phyloP scores from a whole-genome alignment of 2,329 filamentous ascomycete species.

The Tolypocladium album region DNA sequence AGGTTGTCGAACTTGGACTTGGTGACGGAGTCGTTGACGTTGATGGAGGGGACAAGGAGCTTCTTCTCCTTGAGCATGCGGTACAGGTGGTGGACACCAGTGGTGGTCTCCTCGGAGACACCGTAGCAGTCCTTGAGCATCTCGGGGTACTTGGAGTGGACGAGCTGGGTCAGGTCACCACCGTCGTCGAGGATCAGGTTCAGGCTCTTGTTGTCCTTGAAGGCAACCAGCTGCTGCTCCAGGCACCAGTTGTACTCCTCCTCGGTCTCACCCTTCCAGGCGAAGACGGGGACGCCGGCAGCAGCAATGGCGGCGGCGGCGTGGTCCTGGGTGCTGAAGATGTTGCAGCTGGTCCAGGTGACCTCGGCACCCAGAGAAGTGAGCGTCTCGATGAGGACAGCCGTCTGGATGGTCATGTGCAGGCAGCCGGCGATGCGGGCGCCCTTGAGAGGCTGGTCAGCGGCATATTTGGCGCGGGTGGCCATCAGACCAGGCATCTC shows the following conservation, averaged over 20 bases:
- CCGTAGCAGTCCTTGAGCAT: slow-evolving; percentile 97
- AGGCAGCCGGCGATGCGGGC: slow-evolving; percentile 95
- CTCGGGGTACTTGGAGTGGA: slow-evolving; percentile 98
- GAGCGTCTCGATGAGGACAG: slow-evolving; percentile 97
- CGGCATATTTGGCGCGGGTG: slow-evolving; percentile 82
- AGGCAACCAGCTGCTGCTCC: slow-evolving; percentile 93
- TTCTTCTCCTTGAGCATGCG: slow-evolving; percentile 85
- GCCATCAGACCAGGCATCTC: slow-evolving; percentile 98
- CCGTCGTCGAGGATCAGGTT: slow-evolving; percentile 99
- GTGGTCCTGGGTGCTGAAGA: slow-evolving; percentile 99
- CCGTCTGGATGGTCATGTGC: slow-evolving; percentile 99
- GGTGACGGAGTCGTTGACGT: slow-evolving; percentile 99
- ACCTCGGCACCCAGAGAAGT: slow-evolving; percentile 91
- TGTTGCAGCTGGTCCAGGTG: slow-evolving; percentile 99
- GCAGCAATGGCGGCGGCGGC: slow-evolving; percentile 96
- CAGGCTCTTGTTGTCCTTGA: slow-evolving; percentile 93
- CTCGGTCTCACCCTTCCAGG: slow-evolving; percentile 86
- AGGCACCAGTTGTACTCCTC: slow-evolving; percentile 99
- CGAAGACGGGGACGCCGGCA: slow-evolving; percentile 75
- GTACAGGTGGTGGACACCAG: slow-evolving; percentile 98
- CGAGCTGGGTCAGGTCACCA: slow-evolving; percentile 90
- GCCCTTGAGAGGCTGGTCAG: slow-evolving; percentile 86
- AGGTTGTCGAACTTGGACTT: slow-evolving; percentile 99
- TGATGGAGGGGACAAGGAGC: slow-evolving; percentile 91
- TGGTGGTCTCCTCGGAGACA: slow-evolving; percentile 99